Conservation (phyloP, 192 early-diverging fungal species). For the Entrophospora sp. region DNA sequence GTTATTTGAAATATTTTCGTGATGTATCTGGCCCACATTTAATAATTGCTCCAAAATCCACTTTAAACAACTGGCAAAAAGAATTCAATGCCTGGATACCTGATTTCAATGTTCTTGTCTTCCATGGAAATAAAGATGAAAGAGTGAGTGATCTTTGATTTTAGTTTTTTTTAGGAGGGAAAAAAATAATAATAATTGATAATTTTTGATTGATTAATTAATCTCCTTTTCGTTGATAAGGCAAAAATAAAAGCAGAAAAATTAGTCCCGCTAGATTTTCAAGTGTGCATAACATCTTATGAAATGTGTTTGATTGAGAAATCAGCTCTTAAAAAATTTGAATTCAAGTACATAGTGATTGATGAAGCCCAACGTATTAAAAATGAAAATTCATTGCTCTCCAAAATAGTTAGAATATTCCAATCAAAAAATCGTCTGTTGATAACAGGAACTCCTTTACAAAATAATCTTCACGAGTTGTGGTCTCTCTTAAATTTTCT, state of each 20-base stretch:
- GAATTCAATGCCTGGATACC: constrained; percentile 93
- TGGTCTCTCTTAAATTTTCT: constrained; percentile 98
- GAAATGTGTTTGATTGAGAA: constrained; percentile 95
- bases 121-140: constrained; percentile 83
- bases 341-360: constrained; percentile 87
- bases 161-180: too few relatives aligned
- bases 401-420: constrained; percentile 89
- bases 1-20: constrained; percentile 82
- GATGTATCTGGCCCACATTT: constrained; percentile 78
- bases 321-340: constrained; percentile 69
- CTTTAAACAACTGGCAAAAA: constrained; percentile 90
- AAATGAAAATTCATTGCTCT: constrained; percentile 95
- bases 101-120: constrained; percentile 74
- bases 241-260: constrained; percentile 43
- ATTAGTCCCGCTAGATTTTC: constrained; percentile 60
- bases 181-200: background rate
- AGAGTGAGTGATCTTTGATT: too few relatives aligned
- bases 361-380: constrained; percentile 98
- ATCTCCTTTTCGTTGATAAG: constrained; percentile 28
- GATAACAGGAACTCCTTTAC: constrained; percentile 92
- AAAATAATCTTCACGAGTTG: constrained; percentile 98
- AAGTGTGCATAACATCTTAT: constrained; percentile 93
- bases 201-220: background rate
- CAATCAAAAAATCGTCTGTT: constrained; percentile 80
- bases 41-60: constrained; percentile 94